Evolutionary conservation across 331 rosid species (phyloP), one percentile per base, ranked within the genome.

Genomic region (Spiraea crenata): DNA sequence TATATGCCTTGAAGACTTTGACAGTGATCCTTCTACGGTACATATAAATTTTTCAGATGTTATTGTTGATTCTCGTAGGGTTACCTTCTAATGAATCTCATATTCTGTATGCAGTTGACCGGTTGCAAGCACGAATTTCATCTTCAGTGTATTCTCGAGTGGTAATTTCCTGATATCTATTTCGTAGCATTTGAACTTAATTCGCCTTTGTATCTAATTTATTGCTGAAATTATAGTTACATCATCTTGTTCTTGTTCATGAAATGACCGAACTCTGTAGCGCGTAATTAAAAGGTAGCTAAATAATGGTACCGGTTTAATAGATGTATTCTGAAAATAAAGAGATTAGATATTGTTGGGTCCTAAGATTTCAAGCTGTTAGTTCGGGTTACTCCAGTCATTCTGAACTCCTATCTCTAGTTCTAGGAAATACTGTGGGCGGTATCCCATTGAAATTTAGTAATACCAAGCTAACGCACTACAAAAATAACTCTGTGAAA

Each of bases 111-210:
- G 80, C 86, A 93, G 99, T 85, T 93, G 80, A 93, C 97, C 1
- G 69, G 85, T 67, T 93, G 99, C 88, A 93, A 89, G 83, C 96
- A 93, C n/a, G 97, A 87, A 74, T 93, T 93, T 85, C 99, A 93
- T 87, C 91, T 93, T 73, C 99, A 93, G 57, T 91, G 99, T 75
- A 85, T 93, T 81, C 92, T 93, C 34, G 99, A 93, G 81, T 93
- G 97, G 99, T 91, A 25, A 86, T 12, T 76, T 42, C 41, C 56
- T 58, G 72, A 31, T 55, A 46, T 70, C 73, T 19, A 31, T 46
- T 52, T 71, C 11, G 46, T 40, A 2, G 3, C 65, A 39, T 48
- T 62, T 77, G 67, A n/a, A 55, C 44, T 31, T 11, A 9, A 34
- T 64, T 41, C n/a, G 5, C 46, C 63, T 3, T 57, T 47, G 9